phyloP scores from a whole-genome alignment of 148 eudicot species.

The Amaranthus cruentus region DNA sequence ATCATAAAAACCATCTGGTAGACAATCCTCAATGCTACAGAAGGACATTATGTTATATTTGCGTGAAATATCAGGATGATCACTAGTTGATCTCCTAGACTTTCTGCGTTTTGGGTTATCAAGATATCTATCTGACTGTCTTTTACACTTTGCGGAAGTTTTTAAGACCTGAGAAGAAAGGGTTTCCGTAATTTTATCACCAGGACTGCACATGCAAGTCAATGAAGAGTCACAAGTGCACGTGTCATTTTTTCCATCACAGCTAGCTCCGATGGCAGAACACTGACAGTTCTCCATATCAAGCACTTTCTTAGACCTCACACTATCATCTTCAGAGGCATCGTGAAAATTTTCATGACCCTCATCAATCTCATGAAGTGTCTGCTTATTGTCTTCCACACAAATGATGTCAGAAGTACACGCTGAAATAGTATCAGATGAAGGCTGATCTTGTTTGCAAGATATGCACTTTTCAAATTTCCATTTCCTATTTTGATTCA shows the following conservation, averaged over 20 bases:
- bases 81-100: conserved; percentile 50
- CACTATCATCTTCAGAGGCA: conserved; percentile 28
- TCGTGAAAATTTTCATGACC: conserved; percentile 22
- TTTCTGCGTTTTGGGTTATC: conserved; percentile 84
- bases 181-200: conserved; percentile 32
- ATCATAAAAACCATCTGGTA: conserved; percentile 96
- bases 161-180: conserved; percentile 34
- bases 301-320: conserved; percentile 27
- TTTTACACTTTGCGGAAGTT: conserved; percentile 57
- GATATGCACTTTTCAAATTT: conserved; percentile 43
- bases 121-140: conserved; percentile 68
- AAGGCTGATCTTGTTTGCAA: conserved; percentile 28
- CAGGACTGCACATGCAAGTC: conserved; percentile 29
- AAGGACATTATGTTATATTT: conserved; percentile 70
- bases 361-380: conserved; percentile 24
- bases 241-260: conserved; percentile 30
- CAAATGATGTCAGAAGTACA: conserved; percentile 35
- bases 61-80: conserved; percentile 42
- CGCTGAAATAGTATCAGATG: conserved; percentile 31
- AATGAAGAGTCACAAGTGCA: conserved; percentile 27
- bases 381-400: conserved; percentile 28
- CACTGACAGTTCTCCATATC: conserved; percentile 34
- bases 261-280: conserved; percentile 19
- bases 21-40: conserved; percentile 67
- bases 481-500: conserved; percentile 65